A percentile compares a stretch with the other conserved stretches of the same genome.
Evolutionary conservation across 306 rosid genomes (phyloP).

Genomic region (Begonia fuchsioides): DNA sequence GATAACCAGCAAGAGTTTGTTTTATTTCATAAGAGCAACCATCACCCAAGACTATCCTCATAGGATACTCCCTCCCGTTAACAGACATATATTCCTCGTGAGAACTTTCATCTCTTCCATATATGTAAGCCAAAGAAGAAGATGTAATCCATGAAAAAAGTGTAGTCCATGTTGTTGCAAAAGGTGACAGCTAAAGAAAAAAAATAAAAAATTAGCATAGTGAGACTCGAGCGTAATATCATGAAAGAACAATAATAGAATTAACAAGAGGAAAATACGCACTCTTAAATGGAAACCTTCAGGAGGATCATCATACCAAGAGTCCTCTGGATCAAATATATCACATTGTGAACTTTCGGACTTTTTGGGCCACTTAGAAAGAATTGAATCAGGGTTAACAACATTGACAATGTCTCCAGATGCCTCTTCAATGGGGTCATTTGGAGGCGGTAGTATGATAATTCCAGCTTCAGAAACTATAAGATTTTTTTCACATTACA

Average conservation of each 20-base stretch:
- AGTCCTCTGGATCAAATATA: slow-evolving; percentile 52
- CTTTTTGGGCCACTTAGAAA: slow-evolving; percentile 52
- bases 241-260: background rate
- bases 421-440: slow-evolving; percentile 23
- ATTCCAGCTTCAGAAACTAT: slow-evolving; percentile 76
- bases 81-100: slow-evolving; percentile 60
- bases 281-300: slow-evolving; percentile 72
- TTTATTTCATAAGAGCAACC: slow-evolving; percentile 87
- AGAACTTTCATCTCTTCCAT: slow-evolving; percentile 69
- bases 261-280: slow-evolving; percentile 12
- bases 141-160: slow-evolving; percentile 72
- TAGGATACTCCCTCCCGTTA: slow-evolving; percentile 58
- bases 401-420: background rate
- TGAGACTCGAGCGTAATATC: background rate
- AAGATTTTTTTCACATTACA: background rate
- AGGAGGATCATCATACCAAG: slow-evolving; percentile 78
- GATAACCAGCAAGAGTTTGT: slow-evolving; percentile 66
- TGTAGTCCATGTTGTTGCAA: slow-evolving; percentile 75
- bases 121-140: slow-evolving; percentile 68
- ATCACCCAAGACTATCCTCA: slow-evolving; percentile 51
- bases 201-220: background rate
- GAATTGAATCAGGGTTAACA: slow-evolving; percentile 30
- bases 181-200: slow-evolving; percentile 81
- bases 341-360: slow-evolving; percentile 37
- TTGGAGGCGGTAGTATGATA: slow-evolving; percentile 41